phyloP scores from a whole-genome alignment of 768 basidiomycete species.

The Antrodiella citrinella region DNA sequence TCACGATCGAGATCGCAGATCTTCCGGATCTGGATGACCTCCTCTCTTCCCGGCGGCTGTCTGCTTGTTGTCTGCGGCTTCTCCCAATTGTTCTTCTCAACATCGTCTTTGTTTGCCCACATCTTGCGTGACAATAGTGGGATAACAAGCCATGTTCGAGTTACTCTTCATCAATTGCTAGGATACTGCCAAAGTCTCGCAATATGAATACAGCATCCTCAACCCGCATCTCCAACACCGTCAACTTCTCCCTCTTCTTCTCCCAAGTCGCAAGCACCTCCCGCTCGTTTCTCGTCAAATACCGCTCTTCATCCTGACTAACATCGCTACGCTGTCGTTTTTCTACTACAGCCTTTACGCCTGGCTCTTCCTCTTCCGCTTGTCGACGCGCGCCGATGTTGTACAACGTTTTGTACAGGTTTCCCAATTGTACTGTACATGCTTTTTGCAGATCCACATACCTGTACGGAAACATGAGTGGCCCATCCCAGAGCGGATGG shows the following conservation, averaged over 20 bases:
- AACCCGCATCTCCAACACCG: constrained; percentile 74
- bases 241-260: constrained; percentile 62
- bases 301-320: constrained; percentile 59
- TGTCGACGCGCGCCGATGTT: constrained; percentile 73
- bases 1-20: neutral
- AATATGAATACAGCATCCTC: constrained; percentile 88
- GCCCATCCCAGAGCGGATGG: too few species aligned
- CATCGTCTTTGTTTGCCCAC: neutral
- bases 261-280: constrained; percentile 71
- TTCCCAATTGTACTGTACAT: constrained; percentile 66
- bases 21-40: too few species aligned
- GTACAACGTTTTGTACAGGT: constrained; percentile 83
- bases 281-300: constrained; percentile 64
- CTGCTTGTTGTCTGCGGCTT: too few species aligned
- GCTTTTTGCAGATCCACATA: constrained; percentile 82
- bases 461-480: constrained; percentile 50
- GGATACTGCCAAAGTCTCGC: constrained; percentile 57
- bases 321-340: constrained; percentile 82
- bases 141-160: neutral
- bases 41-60: too few species aligned
- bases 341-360: constrained; percentile 64
- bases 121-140: too few species aligned
- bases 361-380: constrained; percentile 61
- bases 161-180: constrained; percentile 39
- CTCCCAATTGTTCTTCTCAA: neutral